Conservation (phyloP, 495 filamentous ascomycete genomes). For the Copromyces sp. region DNA sequence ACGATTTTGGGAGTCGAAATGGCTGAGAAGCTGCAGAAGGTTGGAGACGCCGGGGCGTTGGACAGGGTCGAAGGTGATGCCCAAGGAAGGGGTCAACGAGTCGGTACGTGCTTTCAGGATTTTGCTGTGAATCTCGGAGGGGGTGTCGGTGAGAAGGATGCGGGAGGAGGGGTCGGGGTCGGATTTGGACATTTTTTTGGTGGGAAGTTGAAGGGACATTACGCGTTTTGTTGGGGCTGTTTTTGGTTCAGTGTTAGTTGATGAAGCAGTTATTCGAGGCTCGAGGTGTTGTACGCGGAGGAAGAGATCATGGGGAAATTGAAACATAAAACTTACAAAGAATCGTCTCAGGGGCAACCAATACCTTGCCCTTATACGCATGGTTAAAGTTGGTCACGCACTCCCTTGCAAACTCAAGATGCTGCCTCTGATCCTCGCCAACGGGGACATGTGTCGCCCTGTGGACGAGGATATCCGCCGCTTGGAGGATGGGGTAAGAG, state of each 20-base stretch:
- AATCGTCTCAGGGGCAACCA: conserved; percentile 56
- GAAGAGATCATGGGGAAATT: background rate
- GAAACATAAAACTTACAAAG: conserved; percentile 46
- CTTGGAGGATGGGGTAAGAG: conserved; percentile 92
- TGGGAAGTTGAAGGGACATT: conserved; percentile 75
- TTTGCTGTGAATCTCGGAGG: conserved; percentile 51
- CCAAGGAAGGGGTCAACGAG: conserved; percentile 26
- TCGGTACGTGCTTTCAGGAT: conserved; percentile 73
- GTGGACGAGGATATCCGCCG: conserved; percentile 87
- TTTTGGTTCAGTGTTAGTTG: background rate
- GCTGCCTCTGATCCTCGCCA: conserved; percentile 85
- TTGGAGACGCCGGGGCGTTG: conserved; percentile 77
- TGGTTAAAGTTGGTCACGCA: conserved; percentile 79
- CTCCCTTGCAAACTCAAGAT: conserved; percentile 84
- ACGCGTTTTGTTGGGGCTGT: conserved; percentile 57
- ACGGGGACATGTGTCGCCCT: conserved; percentile 90
- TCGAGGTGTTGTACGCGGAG: too few species aligned
- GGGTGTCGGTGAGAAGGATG: conserved; percentile 68
- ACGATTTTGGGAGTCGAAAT: conserved; percentile 41
- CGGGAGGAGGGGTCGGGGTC: conserved; percentile 55
- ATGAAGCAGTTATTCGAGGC: too few species aligned
- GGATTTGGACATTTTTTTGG: conserved; percentile 89
- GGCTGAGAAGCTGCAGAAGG: conserved; percentile 62
- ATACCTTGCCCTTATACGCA: conserved; percentile 51
- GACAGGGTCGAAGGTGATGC: conserved; percentile 60